Conservation (phyloP, 2,329 filamentous ascomycete species). For the Madurella mycetomatis region DNA sequence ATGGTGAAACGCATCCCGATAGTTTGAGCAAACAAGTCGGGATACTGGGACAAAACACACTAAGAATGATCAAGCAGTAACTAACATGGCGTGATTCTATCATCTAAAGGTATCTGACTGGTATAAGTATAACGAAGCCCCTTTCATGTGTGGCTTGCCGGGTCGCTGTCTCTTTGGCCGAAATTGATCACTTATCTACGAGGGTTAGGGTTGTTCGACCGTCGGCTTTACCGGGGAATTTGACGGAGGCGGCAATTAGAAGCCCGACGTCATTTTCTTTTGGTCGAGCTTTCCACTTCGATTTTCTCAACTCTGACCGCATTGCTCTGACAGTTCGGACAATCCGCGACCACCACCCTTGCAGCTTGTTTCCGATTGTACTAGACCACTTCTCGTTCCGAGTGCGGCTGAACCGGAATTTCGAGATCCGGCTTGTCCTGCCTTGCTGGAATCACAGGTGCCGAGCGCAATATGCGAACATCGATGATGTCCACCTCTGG, state of each 20-base stretch:
- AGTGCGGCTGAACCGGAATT: too few relatives aligned
- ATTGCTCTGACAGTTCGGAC: background rate
- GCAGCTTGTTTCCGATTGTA: too few relatives aligned
- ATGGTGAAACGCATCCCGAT: background rate
- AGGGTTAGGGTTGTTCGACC: conserved; percentile 14
- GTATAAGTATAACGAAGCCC: background rate
- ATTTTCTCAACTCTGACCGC: background rate
- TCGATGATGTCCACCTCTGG: conserved; percentile 11
- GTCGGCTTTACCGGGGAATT: conserved; percentile 11
- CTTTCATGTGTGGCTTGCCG: background rate
- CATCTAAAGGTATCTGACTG: background rate
- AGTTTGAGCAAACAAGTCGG: too few relatives aligned
- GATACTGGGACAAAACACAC: too few relatives aligned
- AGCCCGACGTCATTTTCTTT: conserved; percentile 19
- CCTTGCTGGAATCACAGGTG: background rate
- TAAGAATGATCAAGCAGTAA: background rate
- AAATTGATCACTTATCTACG: background rate
- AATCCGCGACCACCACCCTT: background rate
- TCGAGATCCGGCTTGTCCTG: background rate
- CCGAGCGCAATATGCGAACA: conserved; percentile 15
- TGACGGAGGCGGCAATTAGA: background rate
- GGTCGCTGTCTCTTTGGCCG: too few relatives aligned
- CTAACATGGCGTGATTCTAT: background rate
- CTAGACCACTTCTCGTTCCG: too few relatives aligned
- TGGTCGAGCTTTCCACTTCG: background rate